phyloP scores from a whole-genome alignment of 2,329 filamentous ascomycete genomes.

The Fusarium marasasianum region DNA sequence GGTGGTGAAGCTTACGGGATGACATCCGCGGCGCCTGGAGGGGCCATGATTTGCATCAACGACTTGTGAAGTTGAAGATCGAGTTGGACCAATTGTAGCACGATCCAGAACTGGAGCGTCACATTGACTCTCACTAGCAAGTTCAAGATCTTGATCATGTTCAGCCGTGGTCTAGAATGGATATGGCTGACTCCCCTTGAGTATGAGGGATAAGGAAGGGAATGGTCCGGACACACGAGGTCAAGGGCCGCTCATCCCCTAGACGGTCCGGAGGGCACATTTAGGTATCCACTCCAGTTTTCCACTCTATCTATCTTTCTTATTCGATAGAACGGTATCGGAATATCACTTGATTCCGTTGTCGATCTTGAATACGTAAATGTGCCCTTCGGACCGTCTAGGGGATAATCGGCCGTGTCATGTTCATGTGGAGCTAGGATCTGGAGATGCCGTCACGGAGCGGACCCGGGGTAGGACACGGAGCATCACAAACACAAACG shows the following conservation, averaged over 20 bases:
- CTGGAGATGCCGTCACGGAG: constrained; percentile 29
- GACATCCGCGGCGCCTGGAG: constrained; percentile 36
- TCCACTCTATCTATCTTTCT: too few species aligned
- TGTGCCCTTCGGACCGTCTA: too few species aligned
- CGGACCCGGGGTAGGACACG: constrained; percentile 29
- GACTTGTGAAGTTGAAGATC: constrained; percentile 14
- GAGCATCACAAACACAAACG: constrained; percentile 9
- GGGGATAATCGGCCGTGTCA: constrained; percentile 15
- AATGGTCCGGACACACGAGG: background rate
- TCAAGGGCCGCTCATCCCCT: background rate
- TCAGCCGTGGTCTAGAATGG: background rate
- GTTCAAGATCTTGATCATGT: background rate
- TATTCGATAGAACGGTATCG: too few species aligned
- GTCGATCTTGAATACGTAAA: too few species aligned
- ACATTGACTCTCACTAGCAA: constrained; percentile 33
- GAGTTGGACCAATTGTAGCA: constrained; percentile 15
- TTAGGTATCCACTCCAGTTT: too few species aligned
- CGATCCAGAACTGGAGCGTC: constrained; percentile 33
- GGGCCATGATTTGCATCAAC: constrained; percentile 28
- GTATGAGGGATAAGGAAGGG: background rate
- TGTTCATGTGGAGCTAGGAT: constrained; percentile 4
- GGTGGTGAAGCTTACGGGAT: constrained; percentile 29
- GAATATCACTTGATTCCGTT: too few species aligned
- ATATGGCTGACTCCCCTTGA: background rate
- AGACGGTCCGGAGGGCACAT: too few species aligned